Base-by-base conservation (phyloP, 2,329 filamentous ascomycete genomes). In the Penicillium italicum region DNA sequence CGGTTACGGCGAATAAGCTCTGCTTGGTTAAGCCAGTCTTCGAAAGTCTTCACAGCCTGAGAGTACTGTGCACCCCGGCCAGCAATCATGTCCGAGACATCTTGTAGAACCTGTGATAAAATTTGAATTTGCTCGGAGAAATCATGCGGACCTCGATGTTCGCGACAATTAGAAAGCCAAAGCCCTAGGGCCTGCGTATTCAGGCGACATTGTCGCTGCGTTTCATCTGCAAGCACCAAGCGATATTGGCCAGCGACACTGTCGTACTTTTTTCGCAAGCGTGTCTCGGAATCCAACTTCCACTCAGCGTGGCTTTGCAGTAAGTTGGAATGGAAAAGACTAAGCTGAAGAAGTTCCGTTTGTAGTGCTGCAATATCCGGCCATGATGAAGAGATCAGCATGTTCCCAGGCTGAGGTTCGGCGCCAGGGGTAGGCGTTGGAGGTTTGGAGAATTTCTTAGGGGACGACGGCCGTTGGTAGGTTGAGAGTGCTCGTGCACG, bases 331-430 rank as follows among this genome's bases (percentile, higher is more conserved):
- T 76, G 70, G 7, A 77, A 64, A 5, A 77, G 66, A 50, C 69
- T 71, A 16, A 79, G 58, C 52, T 79, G 76, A 24, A 79, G 64
- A 12, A 79, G 64, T 55, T 79, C 76, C 0, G 72, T 76, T 53
- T 76, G 72, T 31, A 77, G 48, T 12, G 69, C 67, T 14, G 68
- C 61, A 49, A 73, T 64, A 30, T 76, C 72, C 20, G 72, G 69
- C 61, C 67, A 69, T 9, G 69, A 64, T 7, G 69, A 62, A 18
- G 68, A 63, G 18, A 69, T 63, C 48, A 69, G 58, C 5, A 62
- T 62, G 31, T 59, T 44, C 40, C 58, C 60, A n/a, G 56, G 14
- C 14, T 62, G 61, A 16, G 61, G 12, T 41, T 57, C 34, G 22
- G 59, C 38, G 11, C 55, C 51, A 36, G 59, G 55, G 5, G 59